Evolutionary conservation across 139 green algal genomes (phyloP), one percentile per base, ranked within the genome.

Genomic region (Mesotaenium endlicherianum): DNA sequence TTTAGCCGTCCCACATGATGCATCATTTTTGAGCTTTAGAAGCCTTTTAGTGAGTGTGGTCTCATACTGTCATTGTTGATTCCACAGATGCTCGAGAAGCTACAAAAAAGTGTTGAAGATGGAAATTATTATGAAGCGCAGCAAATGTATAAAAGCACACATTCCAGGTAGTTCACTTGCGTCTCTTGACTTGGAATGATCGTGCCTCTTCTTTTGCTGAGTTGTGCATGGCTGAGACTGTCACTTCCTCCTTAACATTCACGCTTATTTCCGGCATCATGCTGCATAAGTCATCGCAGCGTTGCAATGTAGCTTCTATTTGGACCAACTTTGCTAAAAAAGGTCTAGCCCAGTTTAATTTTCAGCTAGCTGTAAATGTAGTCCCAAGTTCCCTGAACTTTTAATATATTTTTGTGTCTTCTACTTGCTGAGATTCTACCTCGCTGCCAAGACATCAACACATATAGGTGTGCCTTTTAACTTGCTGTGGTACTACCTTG

Each of bases 141-240:
- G 83, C 92, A 95, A 70, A 92, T 93, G 86, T 93, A 93, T 79
- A 95, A 94, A 85, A 93, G 91, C 11, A 83, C 91, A 0, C 91
- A 91, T 72, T 82, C 93, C 39, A 81, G 92, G 39, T 88, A 72
- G 60, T n/a, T n/a, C n/a, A 38, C 60, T 14, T 64, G 26, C 53
- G 26, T 64, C 53, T 64, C 53, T 64, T n/a, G n/a, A n/a, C n/a
- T n/a, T n/a, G n/a, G 53, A 64, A 64, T 34, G 53, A 64, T 64
- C 53, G 20, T 64, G 53, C 26, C 53, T 64, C 53, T 64, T 64
- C 26, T 34, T 20, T 20, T 26, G 26, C 26, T 64, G 26, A 64
- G 26, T 64, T 64, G 20, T 64, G 26, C 53, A 64, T 64, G 20
- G 26, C 20, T 64, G 20, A 64, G 20, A 34, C 53, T 26, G 26